Base-by-base conservation (phyloP, 192 early-diverging fungal genomes). In the Chytriomyces confervae region DNA sequence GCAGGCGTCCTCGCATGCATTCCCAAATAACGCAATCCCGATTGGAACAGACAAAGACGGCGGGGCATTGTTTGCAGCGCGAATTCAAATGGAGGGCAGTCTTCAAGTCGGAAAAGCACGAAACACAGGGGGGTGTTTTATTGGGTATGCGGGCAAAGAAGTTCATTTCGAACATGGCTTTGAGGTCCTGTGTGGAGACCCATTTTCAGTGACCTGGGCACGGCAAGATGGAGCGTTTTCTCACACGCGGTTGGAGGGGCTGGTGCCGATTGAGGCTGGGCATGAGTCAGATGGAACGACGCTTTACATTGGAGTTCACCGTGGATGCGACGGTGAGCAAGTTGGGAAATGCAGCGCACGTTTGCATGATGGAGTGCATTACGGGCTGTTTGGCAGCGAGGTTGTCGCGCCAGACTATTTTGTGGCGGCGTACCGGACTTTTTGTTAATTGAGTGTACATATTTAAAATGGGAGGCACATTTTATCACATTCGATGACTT, bases 131-230 rank as follows among this genome's bases (percentile, higher is more conserved):
- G 36, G 36, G 2, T 36, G 36, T 4, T 36, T 36, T 36, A 36
- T 36, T 43, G 9, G n/a, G 36, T 24, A 72, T 49, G 72, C 61
- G 10, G 72, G 72, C 10, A 61, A 63, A 10, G 72, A 74, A 60
- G 3, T 74, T 23, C 49, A 29, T 7, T 63, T 62, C 23, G 23
- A 63, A n/a, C 23, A 23, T 18, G 53, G 63, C n/a, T 74, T 74
- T 48, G 72, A 74, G 63, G 53, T 74, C n/a, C 61, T 74, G 5
- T 74, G 72, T 44, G 72, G 72, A 63, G 72, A 74, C 63, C 63
- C 72, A 7, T 10, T 7, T 4, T 8, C 46, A 18, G 63, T 74
- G 10, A 46, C 24, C 5, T 63, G 24, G 23, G 61, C 63, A 9
- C 61, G 63, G 45, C 8, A 63, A 23, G 72, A 74, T 20, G 72